A percentile compares a stretch with the other conserved stretches of the same genome.
Conservation (phyloP, 2,329 filamentous ascomycete genomes). For the Zymoseptoria ardabiliae region DNA sequence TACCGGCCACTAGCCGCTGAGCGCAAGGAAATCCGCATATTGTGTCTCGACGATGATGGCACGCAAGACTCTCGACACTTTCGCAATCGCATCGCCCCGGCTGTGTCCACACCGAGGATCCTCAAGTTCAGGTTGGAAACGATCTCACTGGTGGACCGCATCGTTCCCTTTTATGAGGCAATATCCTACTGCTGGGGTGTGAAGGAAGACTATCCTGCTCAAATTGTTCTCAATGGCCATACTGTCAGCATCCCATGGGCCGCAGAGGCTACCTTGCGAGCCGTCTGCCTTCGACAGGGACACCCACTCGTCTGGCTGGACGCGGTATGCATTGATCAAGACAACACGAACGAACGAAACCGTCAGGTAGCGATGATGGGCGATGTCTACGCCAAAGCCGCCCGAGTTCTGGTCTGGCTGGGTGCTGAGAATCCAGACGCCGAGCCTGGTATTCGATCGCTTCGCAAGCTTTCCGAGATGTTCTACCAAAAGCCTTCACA, state of each 20-base stretch:
- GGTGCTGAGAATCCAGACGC: neutral
- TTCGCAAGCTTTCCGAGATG: neutral
- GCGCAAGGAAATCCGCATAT: constrained; percentile 5
- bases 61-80: neutral
- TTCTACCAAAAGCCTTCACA: neutral
- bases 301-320: constrained; percentile 10
- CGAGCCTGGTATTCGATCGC: neutral
- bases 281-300: neutral
- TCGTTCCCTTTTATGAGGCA: constrained; percentile 3
- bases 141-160: constrained; percentile 2
- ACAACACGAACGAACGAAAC: constrained; percentile 3
- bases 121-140: constrained; percentile 2
- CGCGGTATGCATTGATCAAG: constrained; percentile 10
- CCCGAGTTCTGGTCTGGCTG: constrained; percentile 4
- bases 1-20: constrained; percentile 1
- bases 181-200: constrained; percentile 4
- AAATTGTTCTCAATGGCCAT: constrained; percentile 5
- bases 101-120: neutral
- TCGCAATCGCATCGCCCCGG: neutral
- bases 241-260: constrained; percentile 1
- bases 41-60: constrained; percentile 1
- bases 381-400: constrained; percentile 5
- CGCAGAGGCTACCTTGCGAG: constrained; percentile 1
- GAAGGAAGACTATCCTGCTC: constrained; percentile 1
- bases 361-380: constrained; percentile 10